Base-by-base conservation (phyloP, 2,329 filamentous ascomycete genomes). In the Diaporthe sp. region DNA sequence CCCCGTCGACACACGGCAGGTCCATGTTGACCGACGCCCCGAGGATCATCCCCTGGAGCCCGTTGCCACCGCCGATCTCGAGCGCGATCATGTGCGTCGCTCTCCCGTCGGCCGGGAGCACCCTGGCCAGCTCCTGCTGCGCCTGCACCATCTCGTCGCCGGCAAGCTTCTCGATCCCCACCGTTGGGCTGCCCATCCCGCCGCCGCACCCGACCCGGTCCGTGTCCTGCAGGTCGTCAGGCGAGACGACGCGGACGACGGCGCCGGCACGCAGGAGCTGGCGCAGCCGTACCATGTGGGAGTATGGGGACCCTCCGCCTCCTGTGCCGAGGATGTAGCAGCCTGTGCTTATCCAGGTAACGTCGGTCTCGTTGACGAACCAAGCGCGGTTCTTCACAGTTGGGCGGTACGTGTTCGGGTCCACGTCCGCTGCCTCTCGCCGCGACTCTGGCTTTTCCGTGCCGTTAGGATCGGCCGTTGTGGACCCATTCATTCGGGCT, bases 31-130 rank as follows among this genome's bases (percentile, higher is more conserved):
- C 82, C 70, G 86, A 87, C 0, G 88, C 87, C 7, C 90, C 90
- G 6, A 91, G 81, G 5, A 91, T 84, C 81, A 92, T 83, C 12
- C 88, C 87, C 76, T 90, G 87, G 12, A 92, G 83, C 0, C 91
- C 91, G 76, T 93, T 93, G 6, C 87, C 88, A 9, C 92, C 92
- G n/a, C 92, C 92, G 71, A 93, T 92, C 78, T 93, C 92, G 15
- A 92, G 80, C 1, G 89, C 86, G 75, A 93, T 89, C 75, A 92
- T 88, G 50, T 90, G 88, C 27, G 90, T 88, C 30, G 89, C 86
- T 1, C 80, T 79, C 22, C 81, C 79, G 50, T 84, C 82, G 13
- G 30, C 19, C 3, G 47, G 27, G 63, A 87, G 83, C 37, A 88
- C 86, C 63, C 88, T 86, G 80, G 88, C 90, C 15, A 92, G 82